Evolutionary conservation across 139 green algal genomes (phyloP), one percentile per base, ranked within the genome.

Genomic region (Micromonas commoda): DNA sequence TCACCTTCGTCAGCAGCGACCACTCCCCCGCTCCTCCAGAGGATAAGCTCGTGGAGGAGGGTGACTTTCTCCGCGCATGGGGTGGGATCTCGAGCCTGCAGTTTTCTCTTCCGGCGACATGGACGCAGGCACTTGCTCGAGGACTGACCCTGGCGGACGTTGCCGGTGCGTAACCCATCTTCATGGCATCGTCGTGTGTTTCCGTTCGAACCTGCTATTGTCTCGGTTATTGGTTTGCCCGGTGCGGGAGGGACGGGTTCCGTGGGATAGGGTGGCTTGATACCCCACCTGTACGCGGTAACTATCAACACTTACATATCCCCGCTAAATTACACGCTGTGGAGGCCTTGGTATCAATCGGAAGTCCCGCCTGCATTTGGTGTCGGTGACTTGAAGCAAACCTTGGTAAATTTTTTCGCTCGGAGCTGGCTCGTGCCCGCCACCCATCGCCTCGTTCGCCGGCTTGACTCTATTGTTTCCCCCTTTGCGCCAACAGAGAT

Each of bases 21-120:
- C 94, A 98, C 85, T 97, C 94, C 0, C 94, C 94, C 1, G 82
- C 90, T 1, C 86, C 87, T 6, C 79, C 88, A 0, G 77, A 64
- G 0, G 57, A 96, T 28, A 98, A 98, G 82, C 60, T 86, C 52
- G 29, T 88, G 23, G 84, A 89, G 1, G 32, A 31, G 13, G 92
- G 95, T 0, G 77, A 97, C 86, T 98, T 98, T 76, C 31, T 92
- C 6, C 80, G 83, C 4, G 92, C 95, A 2, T 98, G 94, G 94
- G 94, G 94, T 57, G 94, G 94, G 78, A 97, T 98, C 39, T 87
- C 92, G 77, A 86, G 88, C 86, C 75, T 93, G 67, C 94, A 98
- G 85, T 94, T 96, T 77, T 68, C 84, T 35, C 88, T 97, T 79
- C 90, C 93, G 4, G 88, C 88, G 26, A 93, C 86, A 0, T 97